A percentile compares a stretch with the other conserved stretches of the same genome.
Evolutionary conservation across 257 asterid genomes (phyloP).

Genomic region (Echites panduratus): DNA sequence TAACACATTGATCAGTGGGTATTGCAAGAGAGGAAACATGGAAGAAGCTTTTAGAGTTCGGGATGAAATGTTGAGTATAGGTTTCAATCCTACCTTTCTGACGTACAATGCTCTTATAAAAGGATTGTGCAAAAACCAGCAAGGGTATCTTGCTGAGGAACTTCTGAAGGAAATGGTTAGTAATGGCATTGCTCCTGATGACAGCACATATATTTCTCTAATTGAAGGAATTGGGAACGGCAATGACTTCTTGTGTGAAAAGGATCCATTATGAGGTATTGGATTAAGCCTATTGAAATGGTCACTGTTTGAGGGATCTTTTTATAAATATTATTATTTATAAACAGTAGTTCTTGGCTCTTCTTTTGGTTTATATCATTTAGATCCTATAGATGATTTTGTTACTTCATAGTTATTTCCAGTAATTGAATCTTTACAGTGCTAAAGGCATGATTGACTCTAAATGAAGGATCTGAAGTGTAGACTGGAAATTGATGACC

Average conservation of each 20-base stretch:
- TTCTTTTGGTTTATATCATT: background rate
- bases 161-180: slow-evolving; percentile 57
- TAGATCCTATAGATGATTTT: background rate
- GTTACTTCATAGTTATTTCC: background rate
- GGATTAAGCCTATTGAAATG: background rate
- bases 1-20: slow-evolving; percentile 42
- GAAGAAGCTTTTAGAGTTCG: slow-evolving; percentile 32
- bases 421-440: background rate
- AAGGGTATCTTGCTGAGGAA: slow-evolving; percentile 37
- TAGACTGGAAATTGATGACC: background rate
- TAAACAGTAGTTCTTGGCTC: background rate
- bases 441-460: background rate
- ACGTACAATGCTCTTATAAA: slow-evolving; percentile 49
- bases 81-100: slow-evolving; percentile 33
- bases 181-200: slow-evolving; percentile 51
- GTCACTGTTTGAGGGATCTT: background rate
- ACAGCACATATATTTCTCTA: slow-evolving; percentile 42
- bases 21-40: slow-evolving; percentile 42
- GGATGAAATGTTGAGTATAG: slow-evolving; percentile 42
- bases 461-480: background rate
- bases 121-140: slow-evolving; percentile 39
- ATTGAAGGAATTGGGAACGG: slow-evolving; percentile 34
- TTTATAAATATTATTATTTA: background rate
- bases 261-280: slow-evolving; percentile 17
- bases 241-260: slow-evolving; percentile 18